A percentile compares a stretch with the other conserved stretches of the same genome.
phyloP scores from a whole-genome alignment of 306 rosid species.

The Lathyrus oleraceus region DNA sequence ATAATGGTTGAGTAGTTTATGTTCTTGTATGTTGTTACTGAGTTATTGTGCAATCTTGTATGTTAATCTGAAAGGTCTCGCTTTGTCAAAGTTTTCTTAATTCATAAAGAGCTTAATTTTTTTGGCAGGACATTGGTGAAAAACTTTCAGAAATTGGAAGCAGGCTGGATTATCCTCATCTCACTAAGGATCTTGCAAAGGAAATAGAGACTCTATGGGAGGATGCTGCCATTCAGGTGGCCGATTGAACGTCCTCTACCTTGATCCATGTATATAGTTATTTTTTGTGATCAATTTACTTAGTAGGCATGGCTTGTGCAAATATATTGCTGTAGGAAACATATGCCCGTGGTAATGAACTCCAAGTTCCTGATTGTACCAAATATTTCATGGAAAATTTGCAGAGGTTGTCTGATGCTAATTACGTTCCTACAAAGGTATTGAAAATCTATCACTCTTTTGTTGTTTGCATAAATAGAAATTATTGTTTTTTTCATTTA shows the following conservation, averaged over 20 bases:
- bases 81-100: conserved; percentile 25
- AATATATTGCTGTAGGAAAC: conserved; percentile 71
- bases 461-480: not conserved
- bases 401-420: conserved; percentile 71
- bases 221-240: conserved; percentile 93
- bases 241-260: conserved; percentile 28
- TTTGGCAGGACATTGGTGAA: conserved; percentile 73
- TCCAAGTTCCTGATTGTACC: conserved; percentile 97
- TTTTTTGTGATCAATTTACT: conserved; percentile 2
- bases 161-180: conserved; percentile 80
- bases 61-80: not conserved
- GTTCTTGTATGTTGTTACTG: conserved; percentile 12
- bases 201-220: conserved; percentile 87
- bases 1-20: conserved; percentile 1
- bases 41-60: not conserved
- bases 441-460: conserved; percentile 5
- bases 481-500: not conserved
- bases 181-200: conserved; percentile 78
- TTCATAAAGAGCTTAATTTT: conserved; percentile 21
- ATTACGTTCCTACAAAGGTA: conserved; percentile 95
- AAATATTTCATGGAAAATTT: conserved; percentile 91
- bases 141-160: conserved; percentile 80
- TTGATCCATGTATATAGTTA: conserved; percentile 6
- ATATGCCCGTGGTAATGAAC: conserved; percentile 81
- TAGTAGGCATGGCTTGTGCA: conserved; percentile 11